phyloP scores from a whole-genome alignment of 2,329 filamentous ascomycete species.

The Epichloe aotearoae region DNA sequence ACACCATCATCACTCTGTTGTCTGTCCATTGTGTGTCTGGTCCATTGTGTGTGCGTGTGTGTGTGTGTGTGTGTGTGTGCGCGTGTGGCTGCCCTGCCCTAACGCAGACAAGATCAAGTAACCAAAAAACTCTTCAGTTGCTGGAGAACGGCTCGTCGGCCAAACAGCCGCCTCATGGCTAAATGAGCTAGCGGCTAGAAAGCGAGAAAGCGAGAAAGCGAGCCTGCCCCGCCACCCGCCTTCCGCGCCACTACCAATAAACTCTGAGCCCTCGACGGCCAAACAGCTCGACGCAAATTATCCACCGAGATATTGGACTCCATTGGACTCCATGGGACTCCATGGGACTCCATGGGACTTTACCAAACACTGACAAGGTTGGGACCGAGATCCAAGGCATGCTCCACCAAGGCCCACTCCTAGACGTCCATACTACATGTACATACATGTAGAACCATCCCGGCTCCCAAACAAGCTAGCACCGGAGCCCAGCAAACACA shows the following conservation, averaged over 20 bases:
- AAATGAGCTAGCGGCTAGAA: neutral
- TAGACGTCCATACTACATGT: neutral
- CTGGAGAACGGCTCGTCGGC: neutral
- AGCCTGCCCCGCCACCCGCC: constrained; percentile 1
- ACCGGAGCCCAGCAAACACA: neutral
- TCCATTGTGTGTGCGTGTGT: neutral
- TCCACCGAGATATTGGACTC: neutral
- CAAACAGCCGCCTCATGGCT: neutral
- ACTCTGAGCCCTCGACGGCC: neutral
- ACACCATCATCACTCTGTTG: neutral
- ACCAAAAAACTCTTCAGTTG: neutral
- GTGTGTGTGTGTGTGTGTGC: neutral
- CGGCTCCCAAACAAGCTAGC: neutral
- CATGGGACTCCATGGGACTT: too few relatives aligned
- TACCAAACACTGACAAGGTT: too few relatives aligned
- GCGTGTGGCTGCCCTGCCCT: neutral
- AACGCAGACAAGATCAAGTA: neutral
- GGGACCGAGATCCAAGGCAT: neutral
- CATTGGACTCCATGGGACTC: too few relatives aligned
- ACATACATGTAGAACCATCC: neutral
- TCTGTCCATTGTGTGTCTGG: neutral
- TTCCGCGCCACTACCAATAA: neutral
- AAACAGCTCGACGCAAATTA: neutral
- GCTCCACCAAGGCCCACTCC: neutral
- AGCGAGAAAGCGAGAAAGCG: too few relatives aligned